Conservation (phyloP, 306 rosid genomes). For the Casuarina glauca region DNA sequence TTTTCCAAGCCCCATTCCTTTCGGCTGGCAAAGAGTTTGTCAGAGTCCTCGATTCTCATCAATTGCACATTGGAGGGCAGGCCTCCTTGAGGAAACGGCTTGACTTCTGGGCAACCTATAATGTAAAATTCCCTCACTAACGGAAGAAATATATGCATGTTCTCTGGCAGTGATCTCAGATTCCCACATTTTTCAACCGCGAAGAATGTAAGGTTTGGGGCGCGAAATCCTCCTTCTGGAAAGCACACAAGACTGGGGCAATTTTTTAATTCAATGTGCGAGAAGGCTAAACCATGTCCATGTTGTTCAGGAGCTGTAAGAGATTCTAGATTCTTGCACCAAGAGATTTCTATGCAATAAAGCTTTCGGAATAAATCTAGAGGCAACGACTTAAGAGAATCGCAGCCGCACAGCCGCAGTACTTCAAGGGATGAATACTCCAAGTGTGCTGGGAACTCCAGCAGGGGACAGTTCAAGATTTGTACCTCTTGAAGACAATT, state of each 20-base stretch:
- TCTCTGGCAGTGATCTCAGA: background rate
- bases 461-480: no score
- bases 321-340: background rate
- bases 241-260: background rate
- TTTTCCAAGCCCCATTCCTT: conserved; percentile 9
- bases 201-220: background rate
- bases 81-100: background rate
- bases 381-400: background rate
- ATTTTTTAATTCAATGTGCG: background rate
- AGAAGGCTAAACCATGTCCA: background rate
- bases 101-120: background rate
- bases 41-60: background rate
- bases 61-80: background rate
- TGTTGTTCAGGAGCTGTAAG: background rate
- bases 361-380: background rate
- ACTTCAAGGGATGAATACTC: background rate
- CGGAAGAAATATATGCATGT: background rate
- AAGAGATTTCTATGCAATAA: background rate
- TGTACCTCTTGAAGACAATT: no score
- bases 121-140: accelerated
- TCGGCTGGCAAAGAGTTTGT: background rate
- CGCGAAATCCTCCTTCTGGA: background rate
- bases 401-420: accelerated
- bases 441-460: no score
- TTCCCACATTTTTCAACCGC: accelerated